These are phyloP conservation scores for Oryza glumipatula DNA, from an alignment of 176 grass and related monocot species.

Conservation along the genomic window DNA sequence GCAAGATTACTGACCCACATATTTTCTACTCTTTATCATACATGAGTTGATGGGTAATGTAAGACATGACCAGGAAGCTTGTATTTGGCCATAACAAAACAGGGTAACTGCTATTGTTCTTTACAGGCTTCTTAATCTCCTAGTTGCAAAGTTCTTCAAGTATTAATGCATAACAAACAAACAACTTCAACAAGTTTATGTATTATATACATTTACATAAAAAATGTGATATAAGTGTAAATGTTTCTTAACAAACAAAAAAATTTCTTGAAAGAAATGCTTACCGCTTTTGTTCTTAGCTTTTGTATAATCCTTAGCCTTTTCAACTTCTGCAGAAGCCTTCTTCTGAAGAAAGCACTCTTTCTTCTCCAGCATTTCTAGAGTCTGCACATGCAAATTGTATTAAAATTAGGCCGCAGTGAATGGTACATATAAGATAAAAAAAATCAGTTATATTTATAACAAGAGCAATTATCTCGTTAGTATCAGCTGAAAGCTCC, in stretches of 20 bases:
- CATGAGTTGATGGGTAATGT: not conserved
- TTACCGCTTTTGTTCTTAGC: slow-evolving; percentile 72
- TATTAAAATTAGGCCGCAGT: not conserved
- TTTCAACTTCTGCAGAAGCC: slow-evolving; percentile 58
- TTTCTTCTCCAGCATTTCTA: slow-evolving; percentile 77
- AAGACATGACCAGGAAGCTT: not conserved
- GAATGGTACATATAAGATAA: too few species aligned
- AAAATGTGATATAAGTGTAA: too few species aligned
- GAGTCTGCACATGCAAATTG: slow-evolving; percentile 28
- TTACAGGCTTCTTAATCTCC: too few species aligned
- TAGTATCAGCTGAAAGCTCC: too few species aligned
- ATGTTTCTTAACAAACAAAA: not conserved
- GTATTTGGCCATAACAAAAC: too few species aligned
- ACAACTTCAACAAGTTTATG: too few species aligned
- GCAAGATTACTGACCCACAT: too few species aligned
- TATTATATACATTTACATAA: too few species aligned
- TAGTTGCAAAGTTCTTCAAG: not conserved
- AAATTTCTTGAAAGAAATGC: slow-evolving; percentile 19
- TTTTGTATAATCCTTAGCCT: slow-evolving; percentile 75
- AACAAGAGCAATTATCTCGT: too few species aligned
- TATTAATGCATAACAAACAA: not conserved
- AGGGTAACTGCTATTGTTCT: too few species aligned
- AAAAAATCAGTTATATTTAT: too few species aligned
- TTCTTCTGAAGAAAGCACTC: slow-evolving; percentile 69
- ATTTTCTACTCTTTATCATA: too few species aligned